A percentile compares a stretch with the other conserved stretches of the same genome.
These are phyloP conservation scores for Chaetoceros tenuissimus DNA, from an alignment of 108 stramenopile genomes.

Conservation along the genomic window DNA sequence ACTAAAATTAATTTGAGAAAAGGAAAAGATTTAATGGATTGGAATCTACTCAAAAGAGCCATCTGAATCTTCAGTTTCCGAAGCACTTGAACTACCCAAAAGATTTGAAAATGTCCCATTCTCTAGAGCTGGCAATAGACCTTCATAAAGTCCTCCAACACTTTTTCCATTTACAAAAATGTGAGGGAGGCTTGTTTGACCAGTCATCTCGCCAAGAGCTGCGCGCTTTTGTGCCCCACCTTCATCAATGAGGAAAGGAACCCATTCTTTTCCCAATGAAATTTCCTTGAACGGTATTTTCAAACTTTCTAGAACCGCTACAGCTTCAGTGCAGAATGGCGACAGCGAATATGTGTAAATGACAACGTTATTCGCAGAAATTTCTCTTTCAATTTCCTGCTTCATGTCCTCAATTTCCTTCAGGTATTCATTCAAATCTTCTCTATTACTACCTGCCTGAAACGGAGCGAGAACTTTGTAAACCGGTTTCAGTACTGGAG, in stretches of 20 bases:
- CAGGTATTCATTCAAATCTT: constrained; percentile 13
- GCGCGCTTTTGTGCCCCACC: constrained; percentile 35
- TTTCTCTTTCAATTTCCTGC: constrained; percentile 31
- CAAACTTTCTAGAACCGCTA: constrained; percentile 36
- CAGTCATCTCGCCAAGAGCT: constrained; percentile 53
- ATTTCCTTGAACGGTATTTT: constrained; percentile 38
- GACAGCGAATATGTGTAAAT: constrained; percentile 65
- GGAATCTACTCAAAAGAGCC: too few species aligned
- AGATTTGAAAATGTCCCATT: constrained; percentile 21
- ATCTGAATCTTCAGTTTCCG: too few species aligned
- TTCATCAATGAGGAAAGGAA: constrained; percentile 47
- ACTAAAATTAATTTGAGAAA: too few species aligned
- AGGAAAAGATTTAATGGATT: too few species aligned
- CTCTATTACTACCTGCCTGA: constrained; percentile 10
- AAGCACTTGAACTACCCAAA: too few species aligned
- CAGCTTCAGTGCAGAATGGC: constrained; percentile 53
- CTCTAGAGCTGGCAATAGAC: constrained; percentile 45
- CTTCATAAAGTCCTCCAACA: constrained; percentile 63
- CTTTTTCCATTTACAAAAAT: constrained; percentile 47
- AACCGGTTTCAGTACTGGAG: constrained; percentile 35
- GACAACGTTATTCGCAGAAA: constrained; percentile 23
- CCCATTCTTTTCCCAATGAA: constrained; percentile 57
- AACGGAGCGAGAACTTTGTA: constrained; percentile 27
- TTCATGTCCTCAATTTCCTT: constrained; percentile 26
- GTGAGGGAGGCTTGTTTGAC: constrained; percentile 63